Evolutionary conservation across 768 basidiomycete species (phyloP), one percentile per base, ranked within the genome.

Genomic region (Daedalea quercina): DNA sequence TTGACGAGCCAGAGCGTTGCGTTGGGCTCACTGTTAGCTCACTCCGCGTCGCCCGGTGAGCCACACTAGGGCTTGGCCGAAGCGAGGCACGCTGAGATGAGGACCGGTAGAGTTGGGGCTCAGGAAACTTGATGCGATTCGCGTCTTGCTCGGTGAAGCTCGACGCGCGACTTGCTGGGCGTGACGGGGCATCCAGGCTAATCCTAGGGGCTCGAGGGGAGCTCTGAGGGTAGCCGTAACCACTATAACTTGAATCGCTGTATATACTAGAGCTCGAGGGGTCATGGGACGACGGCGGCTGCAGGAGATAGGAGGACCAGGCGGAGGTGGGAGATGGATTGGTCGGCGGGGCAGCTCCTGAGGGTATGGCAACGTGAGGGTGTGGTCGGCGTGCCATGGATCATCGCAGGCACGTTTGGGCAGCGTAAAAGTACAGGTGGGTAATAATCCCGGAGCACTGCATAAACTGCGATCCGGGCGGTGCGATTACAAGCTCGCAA

Each of bases 341-440:
- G 22, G 59, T 51, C 13, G 71, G 69, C 45, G 65, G 69, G 31
- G 61, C 63, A 6, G 70, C 59, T 55, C 64, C 70, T 6, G 65
- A 54, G 12, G 76, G 74, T 31, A 78, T 75, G 33, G 60, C 51
- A 46, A 76, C 41, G 47, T 70, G 61, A 7, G 73, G 75, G 26
- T 69, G 60, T 20, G 68, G 67, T 45, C 57, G 57, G 47, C 46
- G 50, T 26, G 57, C 54, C 60, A 61, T 61, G 53, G 54, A 50
- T 57, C 49, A 51, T 25, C 37, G 37, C 37, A 6, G 37, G 37
- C 19, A 40, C 37, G 37, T 40, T 15, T 40, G 37, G 37, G 37
- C 8, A 35, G 34, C 6, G 37, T 40, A 40, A 15, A 31, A 11
- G 4, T 31, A 4, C 6, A 31, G 28, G 28, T 31, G 6, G 28